Evolutionary conservation across 306 rosid species (phyloP).

Genomic region (Fragaria ananassa): DNA sequence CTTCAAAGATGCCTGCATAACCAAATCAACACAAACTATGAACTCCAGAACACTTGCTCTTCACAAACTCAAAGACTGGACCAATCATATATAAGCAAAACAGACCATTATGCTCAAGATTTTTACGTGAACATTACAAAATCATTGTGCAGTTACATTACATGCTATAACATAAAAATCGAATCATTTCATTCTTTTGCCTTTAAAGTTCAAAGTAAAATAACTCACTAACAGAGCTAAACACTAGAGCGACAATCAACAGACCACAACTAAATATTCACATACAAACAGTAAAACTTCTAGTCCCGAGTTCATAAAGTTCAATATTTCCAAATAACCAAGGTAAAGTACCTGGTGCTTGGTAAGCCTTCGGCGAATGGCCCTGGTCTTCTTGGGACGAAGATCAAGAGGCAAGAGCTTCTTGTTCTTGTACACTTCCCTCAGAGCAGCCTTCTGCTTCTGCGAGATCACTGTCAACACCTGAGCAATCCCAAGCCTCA

Average conservation of each 20-base stretch:
- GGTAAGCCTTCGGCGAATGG: conserved; percentile 89
- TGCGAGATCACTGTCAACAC: conserved; percentile 94
- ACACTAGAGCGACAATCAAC: background rate
- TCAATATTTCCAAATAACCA: background rate
- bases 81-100: background rate
- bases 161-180: background rate
- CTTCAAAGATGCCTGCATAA: conserved; percentile 65
- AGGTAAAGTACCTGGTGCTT: conserved; percentile 68
- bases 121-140: background rate
- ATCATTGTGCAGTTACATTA: background rate
- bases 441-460: conserved; percentile 85
- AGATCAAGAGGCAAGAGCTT: conserved; percentile 92
- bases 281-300: background rate
- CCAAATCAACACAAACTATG: background rate
- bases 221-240: background rate
- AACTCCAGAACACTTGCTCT: background rate
- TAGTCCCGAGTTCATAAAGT: background rate
- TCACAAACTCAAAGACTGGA: background rate
- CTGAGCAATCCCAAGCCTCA: conserved; percentile 86
- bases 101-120: background rate
- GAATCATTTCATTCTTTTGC: background rate
- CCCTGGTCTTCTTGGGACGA: conserved; percentile 98
- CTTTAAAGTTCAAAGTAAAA: background rate
- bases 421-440: conserved; percentile 87
- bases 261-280: background rate